Base-by-base conservation (phyloP, 345 rosid species). In the Eucalyptus grandis region DNA sequence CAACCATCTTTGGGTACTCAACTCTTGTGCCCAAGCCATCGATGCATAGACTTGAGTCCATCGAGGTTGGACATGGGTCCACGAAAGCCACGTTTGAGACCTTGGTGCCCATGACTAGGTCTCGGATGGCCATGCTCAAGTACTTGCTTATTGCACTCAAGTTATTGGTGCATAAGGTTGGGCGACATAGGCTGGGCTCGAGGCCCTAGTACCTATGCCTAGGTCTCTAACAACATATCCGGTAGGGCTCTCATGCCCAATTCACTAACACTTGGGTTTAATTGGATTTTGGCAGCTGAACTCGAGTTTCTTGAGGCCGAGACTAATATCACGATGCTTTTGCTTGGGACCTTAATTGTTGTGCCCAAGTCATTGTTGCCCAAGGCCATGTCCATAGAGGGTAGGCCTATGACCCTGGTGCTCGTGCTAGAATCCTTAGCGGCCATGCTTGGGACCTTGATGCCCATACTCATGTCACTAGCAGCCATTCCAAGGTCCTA, bases 401-500 rank as follows among this genome's bases (percentile, higher is more conserved):
- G 5, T 16, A 21, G 12, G 24, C 43, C 6, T 69, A 2, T 17
- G 80, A 31, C 43, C 40, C 0, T 1, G 7, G 22, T 69, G 43
- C 81, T 21, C 0, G 0, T 34, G 44, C 24, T 31, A 4, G 81
- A 69, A 34, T 31, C 7, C 44, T 3, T 31, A 15, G 43, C 0
- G 0, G 11, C 43, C 77, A 67, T n/a, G 11, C 11, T 16, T 67
- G 21, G 40, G 34, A 67, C 22, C 77, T 67, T 15, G 77, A 14
- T 15, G 40, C 21, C 24, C 44, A 19, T 69, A 40, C 26, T 34
- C 4, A 3, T 10, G 24, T 69, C 44, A 34, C 21, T 67, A 3
- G 40, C 3, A 1, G 12, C 40, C 40, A 31, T 31, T 67, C 80
- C 12, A 5, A 67, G 80, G 80, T 67, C 43, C 80, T 6, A 34